phyloP scores from a whole-genome alignment of 2,329 filamentous ascomycete species.

The Camillea tinctor region DNA sequence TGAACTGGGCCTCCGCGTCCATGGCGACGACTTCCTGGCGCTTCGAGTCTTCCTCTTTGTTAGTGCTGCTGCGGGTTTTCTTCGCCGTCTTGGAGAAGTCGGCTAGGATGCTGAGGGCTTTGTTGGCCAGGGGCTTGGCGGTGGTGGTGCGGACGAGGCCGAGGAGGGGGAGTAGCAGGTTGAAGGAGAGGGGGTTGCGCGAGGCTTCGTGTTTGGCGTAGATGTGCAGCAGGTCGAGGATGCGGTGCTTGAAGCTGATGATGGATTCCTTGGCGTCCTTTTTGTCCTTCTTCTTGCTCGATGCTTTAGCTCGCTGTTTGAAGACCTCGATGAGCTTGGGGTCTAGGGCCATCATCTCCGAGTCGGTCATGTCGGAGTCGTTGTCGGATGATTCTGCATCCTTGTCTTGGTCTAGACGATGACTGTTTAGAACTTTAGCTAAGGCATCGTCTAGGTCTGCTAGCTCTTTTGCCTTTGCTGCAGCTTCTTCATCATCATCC shows the following conservation, averaged over 20 bases:
- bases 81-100: conserved; percentile 67
- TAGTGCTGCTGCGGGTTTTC: conserved; percentile 45
- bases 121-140: conserved; percentile 72
- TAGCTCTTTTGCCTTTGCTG: conserved; percentile 44
- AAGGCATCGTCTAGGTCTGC: conserved; percentile 69
- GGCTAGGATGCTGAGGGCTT: conserved; percentile 69
- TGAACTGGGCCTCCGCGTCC: conserved; percentile 46
- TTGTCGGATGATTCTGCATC: conserved; percentile 57
- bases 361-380: conserved; percentile 88
- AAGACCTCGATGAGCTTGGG: conserved; percentile 82
- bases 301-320: conserved; percentile 67
- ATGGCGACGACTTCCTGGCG: conserved; percentile 36
- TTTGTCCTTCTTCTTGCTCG: conserved; percentile 76
- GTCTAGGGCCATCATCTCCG: conserved; percentile 90
- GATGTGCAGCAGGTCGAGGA: conserved; percentile 82
- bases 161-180: conserved; percentile 74
- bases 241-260: conserved; percentile 90
- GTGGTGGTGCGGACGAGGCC: conserved; percentile 72
- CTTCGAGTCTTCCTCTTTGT: too few relatives aligned
- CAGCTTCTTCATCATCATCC: conserved; percentile 44
- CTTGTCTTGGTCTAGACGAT: conserved; percentile 58
- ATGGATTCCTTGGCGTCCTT: conserved; percentile 87
- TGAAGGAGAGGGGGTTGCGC: conserved; percentile 60
- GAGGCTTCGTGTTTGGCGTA: conserved; percentile 78
- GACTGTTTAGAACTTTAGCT: conserved; percentile 73